Conservation (phyloP, 164 flowering plant species). For the Cinnamomum micranthum region DNA sequence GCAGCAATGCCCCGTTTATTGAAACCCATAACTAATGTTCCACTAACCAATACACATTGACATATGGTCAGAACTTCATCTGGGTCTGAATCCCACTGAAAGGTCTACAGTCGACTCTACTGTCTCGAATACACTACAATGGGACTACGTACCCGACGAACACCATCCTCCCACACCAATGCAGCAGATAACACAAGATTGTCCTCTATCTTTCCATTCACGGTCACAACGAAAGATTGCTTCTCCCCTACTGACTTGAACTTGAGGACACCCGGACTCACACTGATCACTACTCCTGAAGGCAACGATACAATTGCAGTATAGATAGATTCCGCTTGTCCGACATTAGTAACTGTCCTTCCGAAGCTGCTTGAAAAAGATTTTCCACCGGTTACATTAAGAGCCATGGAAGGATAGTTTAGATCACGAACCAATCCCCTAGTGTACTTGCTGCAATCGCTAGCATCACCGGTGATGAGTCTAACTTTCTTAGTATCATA, state of each 20-base stretch:
- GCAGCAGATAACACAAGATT: conserved; percentile 22
- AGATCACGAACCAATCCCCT: conserved; percentile 10
- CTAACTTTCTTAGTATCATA: conserved; percentile 10
- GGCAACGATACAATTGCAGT: conserved; percentile 10
- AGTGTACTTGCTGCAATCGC: conserved; percentile 8
- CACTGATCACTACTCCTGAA: conserved; percentile 13
- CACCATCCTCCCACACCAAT: conserved; percentile 49
- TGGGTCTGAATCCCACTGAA: too few species aligned
- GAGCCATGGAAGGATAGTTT: conserved; percentile 46
- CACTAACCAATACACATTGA: too few species aligned
- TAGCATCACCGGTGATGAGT: conserved; percentile 27
- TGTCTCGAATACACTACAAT: conserved; percentile 31
- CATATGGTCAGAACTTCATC: too few species aligned
- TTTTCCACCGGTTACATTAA: not conserved
- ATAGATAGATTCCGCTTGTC: conserved; percentile 29
- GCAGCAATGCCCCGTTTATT: too few species aligned
- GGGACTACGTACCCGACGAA: conserved; percentile 56
- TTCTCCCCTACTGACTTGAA: conserved; percentile 33
- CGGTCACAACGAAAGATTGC: conserved; percentile 31
- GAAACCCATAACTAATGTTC: too few species aligned
- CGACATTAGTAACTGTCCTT: conserved; percentile 51
- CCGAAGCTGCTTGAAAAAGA: conserved; percentile 12
- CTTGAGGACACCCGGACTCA: conserved; percentile 26
- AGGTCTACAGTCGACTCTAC: not conserved
- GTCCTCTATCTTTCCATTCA: conserved; percentile 27